Conservation (phyloP, 2,329 filamentous ascomycete genomes). For the Didymella keratinophila region DNA sequence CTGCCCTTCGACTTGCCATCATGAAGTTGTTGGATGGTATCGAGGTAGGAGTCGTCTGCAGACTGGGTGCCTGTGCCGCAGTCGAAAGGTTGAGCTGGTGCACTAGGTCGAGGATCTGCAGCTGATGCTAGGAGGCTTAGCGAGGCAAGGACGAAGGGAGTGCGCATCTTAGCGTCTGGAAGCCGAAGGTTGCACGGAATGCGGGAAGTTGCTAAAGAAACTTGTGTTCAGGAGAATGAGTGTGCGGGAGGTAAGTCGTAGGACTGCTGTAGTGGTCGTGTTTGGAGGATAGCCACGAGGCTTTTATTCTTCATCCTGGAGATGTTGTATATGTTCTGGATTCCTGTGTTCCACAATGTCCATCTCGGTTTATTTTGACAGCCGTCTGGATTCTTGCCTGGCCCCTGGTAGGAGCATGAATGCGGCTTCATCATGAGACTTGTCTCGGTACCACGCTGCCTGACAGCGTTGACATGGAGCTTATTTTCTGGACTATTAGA, state of each 20-base stretch:
- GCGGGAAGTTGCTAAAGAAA: conserved; percentile 20
- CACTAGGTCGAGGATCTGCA: conserved; percentile 23
- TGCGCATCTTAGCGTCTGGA: conserved; percentile 34
- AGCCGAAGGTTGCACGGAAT: conserved; percentile 32
- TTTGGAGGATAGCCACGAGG: conserved; percentile 23
- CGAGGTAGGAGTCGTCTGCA: conserved; percentile 49
- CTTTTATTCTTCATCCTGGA: conserved; percentile 40
- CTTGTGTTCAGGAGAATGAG: conserved; percentile 26
- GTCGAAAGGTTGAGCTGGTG: conserved; percentile 50
- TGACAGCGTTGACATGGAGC: conserved; percentile 23
- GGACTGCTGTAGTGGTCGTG: conserved; percentile 19
- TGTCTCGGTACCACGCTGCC: conserved; percentile 33
- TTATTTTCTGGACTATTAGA: conserved; percentile 9
- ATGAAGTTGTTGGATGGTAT: conserved; percentile 47
- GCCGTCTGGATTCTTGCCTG: conserved; percentile 30
- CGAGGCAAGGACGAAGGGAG: conserved; percentile 45
- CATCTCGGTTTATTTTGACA: conserved; percentile 33
- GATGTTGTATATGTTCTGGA: conserved; percentile 39
- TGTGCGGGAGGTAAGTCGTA: conserved; percentile 22
- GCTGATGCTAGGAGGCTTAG: conserved; percentile 33
- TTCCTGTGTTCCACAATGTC: conserved; percentile 43
- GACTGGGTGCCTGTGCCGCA: conserved; percentile 53
- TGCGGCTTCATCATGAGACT: conserved; percentile 32
- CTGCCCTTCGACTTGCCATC: conserved; percentile 36
- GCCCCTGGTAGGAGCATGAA: conserved; percentile 30